Percentiles rank a stretch among this genome's conserved stretches.
phyloP scores from a whole-genome alignment of 164 flowering plant genomes.

The Macadamia tetraphylla region DNA sequence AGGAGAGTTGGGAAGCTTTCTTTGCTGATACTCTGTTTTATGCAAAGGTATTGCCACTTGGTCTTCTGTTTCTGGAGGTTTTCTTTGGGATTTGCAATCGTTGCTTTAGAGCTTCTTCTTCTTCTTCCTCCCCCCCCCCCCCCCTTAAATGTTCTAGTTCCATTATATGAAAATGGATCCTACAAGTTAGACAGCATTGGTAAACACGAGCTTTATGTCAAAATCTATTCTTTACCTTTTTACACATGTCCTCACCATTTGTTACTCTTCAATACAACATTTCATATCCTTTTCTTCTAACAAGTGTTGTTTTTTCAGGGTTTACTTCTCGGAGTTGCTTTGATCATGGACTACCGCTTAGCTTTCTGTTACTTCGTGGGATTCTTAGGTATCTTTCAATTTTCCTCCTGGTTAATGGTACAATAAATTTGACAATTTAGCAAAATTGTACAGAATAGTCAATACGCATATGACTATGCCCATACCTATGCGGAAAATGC shows the following conservation, averaged over 20 bases:
- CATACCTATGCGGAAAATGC: no score
- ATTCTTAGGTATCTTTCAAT: constrained; percentile 49
- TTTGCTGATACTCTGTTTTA: constrained; percentile 58
- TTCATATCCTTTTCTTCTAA: background rate
- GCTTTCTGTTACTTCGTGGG: constrained; percentile 63
- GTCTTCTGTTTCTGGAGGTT: background rate
- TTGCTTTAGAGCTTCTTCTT: background rate
- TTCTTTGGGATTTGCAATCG: background rate
- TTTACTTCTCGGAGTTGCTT: constrained; percentile 57
- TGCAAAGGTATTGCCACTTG: constrained; percentile 51
- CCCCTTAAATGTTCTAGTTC: no score
- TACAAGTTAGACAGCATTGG: background rate
- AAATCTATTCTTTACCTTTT: background rate
- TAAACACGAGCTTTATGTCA: background rate
- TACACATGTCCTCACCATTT: background rate
- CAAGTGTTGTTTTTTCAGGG: constrained; percentile 35
- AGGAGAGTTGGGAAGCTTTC: constrained; percentile 86
- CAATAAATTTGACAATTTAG: no score
- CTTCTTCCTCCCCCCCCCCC: no score
- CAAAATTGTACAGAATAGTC: no score
- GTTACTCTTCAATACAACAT: background rate
- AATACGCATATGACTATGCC: no score
- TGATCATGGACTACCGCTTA: constrained; percentile 63
- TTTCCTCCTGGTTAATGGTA: no score
- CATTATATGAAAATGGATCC: background rate